Evolutionary conservation across 2,329 filamentous ascomycete species (phyloP).

Genomic region (Fusarium abutilonis): DNA sequence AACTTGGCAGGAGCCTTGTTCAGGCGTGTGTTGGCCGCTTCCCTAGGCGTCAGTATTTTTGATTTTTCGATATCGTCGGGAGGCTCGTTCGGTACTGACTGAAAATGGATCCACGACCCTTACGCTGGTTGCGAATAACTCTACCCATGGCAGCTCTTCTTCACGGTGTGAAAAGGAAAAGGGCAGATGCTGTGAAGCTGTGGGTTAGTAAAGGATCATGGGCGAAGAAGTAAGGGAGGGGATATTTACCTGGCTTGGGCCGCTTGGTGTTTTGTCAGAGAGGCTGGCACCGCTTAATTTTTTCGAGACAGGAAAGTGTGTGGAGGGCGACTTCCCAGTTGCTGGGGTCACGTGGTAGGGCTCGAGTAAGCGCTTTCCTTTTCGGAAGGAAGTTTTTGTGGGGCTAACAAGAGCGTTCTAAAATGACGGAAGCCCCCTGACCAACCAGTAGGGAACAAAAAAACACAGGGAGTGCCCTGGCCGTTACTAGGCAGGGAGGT

Average conservation of each 20-base stretch:
- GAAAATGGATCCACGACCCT: conserved; percentile 69
- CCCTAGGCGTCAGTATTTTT: conserved; percentile 48
- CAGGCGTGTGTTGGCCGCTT: conserved; percentile 85
- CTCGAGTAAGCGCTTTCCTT: background rate
- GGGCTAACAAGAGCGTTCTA: background rate
- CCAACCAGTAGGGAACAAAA: too few species aligned
- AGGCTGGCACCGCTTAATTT: conserved; percentile 47
- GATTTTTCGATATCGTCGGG: conserved; percentile 39
- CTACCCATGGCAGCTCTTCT: conserved; percentile 61
- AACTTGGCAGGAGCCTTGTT: conserved; percentile 90
- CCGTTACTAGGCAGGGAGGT: too few species aligned
- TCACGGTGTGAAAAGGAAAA: conserved; percentile 49
- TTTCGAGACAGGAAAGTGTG: conserved; percentile 45
- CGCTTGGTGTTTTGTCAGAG: conserved; percentile 54
- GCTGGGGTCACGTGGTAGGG: conserved; percentile 48
- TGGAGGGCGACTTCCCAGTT: conserved; percentile 45
- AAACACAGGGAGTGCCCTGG: too few species aligned
- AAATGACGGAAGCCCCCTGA: too few species aligned
- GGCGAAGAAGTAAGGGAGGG: conserved; percentile 41
- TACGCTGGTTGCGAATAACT: conserved; percentile 74
- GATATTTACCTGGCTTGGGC: conserved; percentile 53
- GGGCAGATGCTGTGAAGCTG: conserved; percentile 48
- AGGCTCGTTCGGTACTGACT: conserved; percentile 54
- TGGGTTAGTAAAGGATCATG: conserved; percentile 46
- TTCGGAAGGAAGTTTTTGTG: background rate